Base-by-base conservation (phyloP, 2,329 filamentous ascomycete genomes). In the Paecilomyces sp. region DNA sequence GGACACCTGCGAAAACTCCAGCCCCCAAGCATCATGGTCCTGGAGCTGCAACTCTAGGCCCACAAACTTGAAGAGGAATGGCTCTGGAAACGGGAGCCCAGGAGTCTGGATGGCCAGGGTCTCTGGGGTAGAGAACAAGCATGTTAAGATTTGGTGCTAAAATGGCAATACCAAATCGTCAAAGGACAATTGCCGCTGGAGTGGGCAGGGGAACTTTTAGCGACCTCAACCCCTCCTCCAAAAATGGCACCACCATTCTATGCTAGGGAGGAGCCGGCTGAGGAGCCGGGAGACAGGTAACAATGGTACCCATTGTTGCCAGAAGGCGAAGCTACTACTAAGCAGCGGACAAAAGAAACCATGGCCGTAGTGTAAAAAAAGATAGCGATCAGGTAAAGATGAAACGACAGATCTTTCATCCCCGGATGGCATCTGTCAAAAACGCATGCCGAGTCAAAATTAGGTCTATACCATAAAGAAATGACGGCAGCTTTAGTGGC, bases 11-110 rank as follows among this genome's bases (percentile, higher is more conserved):
- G 58, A 55, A 62, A 52, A 41, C 65, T 71, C 65, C 65, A 67
- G 70, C 68, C 70, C 70, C 71, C 71, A 72, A 66, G 65, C 59
- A 57, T 60, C 58, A 61, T 68, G 66, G 67, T 66, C 68, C 67
- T 71, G 69, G 66, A 66, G 67, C 57, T 67, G 64, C 66, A 68
- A 62, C 54, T 60, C 56, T 63, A 65, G 63, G 66, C 61, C 65
- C 67, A 66, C 67, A 54, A 56, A 59, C 57, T 58, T 47, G 59
- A 59, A 61, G 55, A 56, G 63, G 61, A 63, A 61, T 57, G 62
- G 61, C 57, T 61, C 61, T 60, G 55, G 57, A 58, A 60, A 65
- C 61, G 61, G 12, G 51, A 22, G 51, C 51, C 51, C 51, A 53
- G 22, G 24, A 53, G 51, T 53, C 51, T 15, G 51, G 51, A 28